These are phyloP conservation scores for Mycena latifolia DNA, from an alignment of 768 basidiomycete genomes.

Conservation along the genomic window DNA sequence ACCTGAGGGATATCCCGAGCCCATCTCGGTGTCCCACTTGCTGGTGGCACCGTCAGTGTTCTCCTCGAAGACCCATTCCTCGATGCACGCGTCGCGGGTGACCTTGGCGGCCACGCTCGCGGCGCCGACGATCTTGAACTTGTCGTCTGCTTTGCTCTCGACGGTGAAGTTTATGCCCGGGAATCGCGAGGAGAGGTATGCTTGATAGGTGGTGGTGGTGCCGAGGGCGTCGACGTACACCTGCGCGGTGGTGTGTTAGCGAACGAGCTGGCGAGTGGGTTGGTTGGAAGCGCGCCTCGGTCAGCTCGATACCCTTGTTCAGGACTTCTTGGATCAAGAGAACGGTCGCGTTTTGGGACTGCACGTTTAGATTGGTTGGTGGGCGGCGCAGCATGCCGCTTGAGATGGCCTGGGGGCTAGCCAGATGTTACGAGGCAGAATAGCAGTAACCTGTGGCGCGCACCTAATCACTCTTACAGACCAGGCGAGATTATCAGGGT, in stretches of 20 bases:
- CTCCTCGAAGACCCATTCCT: constrained; percentile 88
- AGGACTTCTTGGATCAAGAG: constrained; percentile 88
- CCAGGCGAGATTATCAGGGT: constrained; percentile 82
- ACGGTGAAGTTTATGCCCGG: constrained; percentile 92
- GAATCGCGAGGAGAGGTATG: constrained; percentile 84
- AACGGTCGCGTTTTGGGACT: constrained; percentile 91
- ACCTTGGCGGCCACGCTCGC: constrained; percentile 99
- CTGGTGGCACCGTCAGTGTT: constrained; percentile 40
- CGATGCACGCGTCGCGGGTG: constrained; percentile 91
- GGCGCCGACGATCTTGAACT: constrained; percentile 96
- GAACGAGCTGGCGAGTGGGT: background rate
- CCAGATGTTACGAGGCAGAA: background rate
- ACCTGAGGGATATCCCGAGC: constrained; percentile 96
- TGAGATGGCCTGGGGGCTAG: constrained; percentile 91
- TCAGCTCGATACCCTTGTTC: constrained; percentile 81
- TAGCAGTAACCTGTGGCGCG: constrained; percentile 13
- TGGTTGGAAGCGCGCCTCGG: constrained; percentile 69
- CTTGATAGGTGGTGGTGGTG: constrained; percentile 86
- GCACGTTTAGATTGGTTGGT: constrained; percentile 88
- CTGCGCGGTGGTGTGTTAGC: constrained; percentile 50
- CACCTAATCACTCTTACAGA: constrained; percentile 84
- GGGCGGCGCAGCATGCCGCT: constrained; percentile 89
- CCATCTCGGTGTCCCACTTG: constrained; percentile 58
- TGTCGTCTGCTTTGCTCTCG: constrained; percentile 92
- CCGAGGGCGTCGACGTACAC: constrained; percentile 97